Percentiles rank a stretch among this genome's conserved stretches.
Evolutionary conservation across 768 basidiomycete genomes (phyloP).

Genomic region (Boletus pseudopeckii): DNA sequence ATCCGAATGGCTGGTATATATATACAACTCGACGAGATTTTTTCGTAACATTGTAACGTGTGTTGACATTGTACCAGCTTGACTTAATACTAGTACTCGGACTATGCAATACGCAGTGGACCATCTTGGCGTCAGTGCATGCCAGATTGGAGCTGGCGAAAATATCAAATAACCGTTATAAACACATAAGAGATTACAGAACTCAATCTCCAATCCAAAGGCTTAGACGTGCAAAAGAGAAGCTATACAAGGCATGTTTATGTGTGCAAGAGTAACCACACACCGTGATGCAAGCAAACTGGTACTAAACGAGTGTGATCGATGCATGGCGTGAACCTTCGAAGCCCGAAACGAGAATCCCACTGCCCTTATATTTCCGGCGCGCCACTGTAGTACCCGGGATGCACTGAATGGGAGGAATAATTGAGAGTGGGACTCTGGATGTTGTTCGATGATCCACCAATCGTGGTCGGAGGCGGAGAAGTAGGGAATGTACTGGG

Average conservation of each 20-base stretch:
- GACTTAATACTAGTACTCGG: background rate
- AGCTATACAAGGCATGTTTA: background rate
- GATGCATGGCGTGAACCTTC: background rate
- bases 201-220: background rate
- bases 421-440: conserved; percentile 10
- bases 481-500: conserved; percentile 37
- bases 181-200: background rate
- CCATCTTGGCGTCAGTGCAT: no score
- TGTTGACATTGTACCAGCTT: background rate
- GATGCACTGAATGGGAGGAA: conserved; percentile 5
- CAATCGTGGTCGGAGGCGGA: conserved; percentile 16
- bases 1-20: background rate
- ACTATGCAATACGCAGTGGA: no score
- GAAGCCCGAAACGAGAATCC: background rate
- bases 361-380: conserved; percentile 22
- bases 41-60: background rate
- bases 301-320: background rate
- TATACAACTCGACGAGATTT: background rate
- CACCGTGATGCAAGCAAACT: background rate
- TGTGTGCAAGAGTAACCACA: background rate
- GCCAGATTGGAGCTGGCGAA: no score
- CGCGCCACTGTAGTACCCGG: conserved; percentile 22
- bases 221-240: background rate
- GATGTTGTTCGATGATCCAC: conserved; percentile 3
- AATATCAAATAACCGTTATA: background rate